phyloP scores from a whole-genome alignment of 1,284 basidiomycete genomes.

The Crucibulum parvulum region DNA sequence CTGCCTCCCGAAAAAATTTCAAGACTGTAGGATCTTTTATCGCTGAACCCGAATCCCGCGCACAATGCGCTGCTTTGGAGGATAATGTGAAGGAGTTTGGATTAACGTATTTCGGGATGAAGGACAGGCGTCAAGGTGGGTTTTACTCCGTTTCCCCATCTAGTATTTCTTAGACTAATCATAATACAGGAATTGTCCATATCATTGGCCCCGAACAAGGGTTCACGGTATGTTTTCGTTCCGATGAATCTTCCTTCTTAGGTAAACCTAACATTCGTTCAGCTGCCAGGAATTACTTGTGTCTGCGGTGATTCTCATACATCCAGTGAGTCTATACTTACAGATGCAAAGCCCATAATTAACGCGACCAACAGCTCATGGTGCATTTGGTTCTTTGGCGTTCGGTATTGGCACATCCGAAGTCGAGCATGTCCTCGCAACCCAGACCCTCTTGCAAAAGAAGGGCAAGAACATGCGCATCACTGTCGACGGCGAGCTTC shows the following conservation, averaged over 20 bases:
- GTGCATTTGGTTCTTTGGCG: conserved; percentile 94
- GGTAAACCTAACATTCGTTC: conserved; percentile 5
- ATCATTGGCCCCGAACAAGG: conserved; percentile 97
- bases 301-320: conserved; percentile 98
- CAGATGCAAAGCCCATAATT: conserved; percentile 3
- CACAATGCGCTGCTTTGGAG: conserved; percentile 91
- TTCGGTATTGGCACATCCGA: conserved; percentile 98
- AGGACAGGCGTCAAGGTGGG: conserved; percentile 87
- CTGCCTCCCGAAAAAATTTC: conserved; percentile 87
- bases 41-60: conserved; percentile 87
- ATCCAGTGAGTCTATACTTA: conserved; percentile 64
- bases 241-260: conserved; percentile 1
- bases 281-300: conserved; percentile 94
- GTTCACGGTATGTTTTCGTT: conserved; percentile 72
- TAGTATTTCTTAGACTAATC: conserved; percentile 11
- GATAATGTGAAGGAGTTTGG: conserved; percentile 97
- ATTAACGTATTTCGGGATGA: conserved; percentile 94
- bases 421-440: conserved; percentile 97
- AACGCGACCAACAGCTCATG: conserved; percentile 69
- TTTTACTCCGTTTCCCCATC: background rate
- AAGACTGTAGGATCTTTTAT: conserved; percentile 83
- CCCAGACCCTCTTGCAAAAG: conserved; percentile 91
- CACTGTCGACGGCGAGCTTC: conserved; percentile 86
- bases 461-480: conserved; percentile 98
- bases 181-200: conserved; percentile 84